Evolutionary conservation across 495 filamentous ascomycete species (phyloP).

Genomic region (Aspergillus biplanus): DNA sequence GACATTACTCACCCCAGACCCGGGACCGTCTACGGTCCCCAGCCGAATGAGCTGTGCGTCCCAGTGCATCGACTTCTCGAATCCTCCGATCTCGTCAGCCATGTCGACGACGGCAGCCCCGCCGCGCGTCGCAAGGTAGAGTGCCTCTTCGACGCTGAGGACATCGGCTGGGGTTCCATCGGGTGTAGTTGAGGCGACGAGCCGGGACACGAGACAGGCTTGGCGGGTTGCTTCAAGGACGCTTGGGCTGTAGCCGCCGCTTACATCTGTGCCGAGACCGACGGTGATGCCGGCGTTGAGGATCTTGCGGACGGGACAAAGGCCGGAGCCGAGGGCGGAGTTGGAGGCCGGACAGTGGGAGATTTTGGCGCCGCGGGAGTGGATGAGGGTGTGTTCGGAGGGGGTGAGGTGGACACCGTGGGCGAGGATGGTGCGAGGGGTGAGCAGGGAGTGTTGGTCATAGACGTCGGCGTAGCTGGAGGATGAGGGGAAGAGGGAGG

Average conservation of each 20-base stretch:
- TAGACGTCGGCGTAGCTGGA: conserved; percentile 78
- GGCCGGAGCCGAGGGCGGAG: conserved; percentile 73
- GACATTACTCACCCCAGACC: conserved; percentile 40
- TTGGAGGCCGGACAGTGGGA: conserved; percentile 89
- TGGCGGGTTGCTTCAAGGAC: conserved; percentile 80
- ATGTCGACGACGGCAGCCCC: conserved; percentile 76
- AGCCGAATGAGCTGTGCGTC: conserved; percentile 77
- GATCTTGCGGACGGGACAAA: conserved; percentile 70
- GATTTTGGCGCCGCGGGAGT: conserved; percentile 62
- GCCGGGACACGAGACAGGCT: conserved; percentile 72
- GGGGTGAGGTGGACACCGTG: conserved; percentile 79
- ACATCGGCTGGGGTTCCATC: conserved; percentile 42
- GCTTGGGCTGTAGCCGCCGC: conserved; percentile 78
- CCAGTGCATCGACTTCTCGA: conserved; percentile 79
- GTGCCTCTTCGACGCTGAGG: conserved; percentile 79
- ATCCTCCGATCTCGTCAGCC: conserved; percentile 65
- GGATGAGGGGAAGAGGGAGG: conserved; percentile 66
- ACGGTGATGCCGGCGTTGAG: conserved; percentile 75
- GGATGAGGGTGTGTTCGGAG: conserved; percentile 66
- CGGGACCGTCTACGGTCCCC: conserved; percentile 14
- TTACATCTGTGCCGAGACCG: conserved; percentile 88
- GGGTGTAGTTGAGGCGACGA: conserved; percentile 29
- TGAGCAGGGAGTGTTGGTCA: conserved; percentile 70
- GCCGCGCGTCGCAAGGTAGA: conserved; percentile 74
- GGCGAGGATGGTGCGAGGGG: conserved; percentile 75